Evolutionary conservation across 768 basidiomycete genomes (phyloP).

Genomic region (Strobilomyces echinocephalus): DNA sequence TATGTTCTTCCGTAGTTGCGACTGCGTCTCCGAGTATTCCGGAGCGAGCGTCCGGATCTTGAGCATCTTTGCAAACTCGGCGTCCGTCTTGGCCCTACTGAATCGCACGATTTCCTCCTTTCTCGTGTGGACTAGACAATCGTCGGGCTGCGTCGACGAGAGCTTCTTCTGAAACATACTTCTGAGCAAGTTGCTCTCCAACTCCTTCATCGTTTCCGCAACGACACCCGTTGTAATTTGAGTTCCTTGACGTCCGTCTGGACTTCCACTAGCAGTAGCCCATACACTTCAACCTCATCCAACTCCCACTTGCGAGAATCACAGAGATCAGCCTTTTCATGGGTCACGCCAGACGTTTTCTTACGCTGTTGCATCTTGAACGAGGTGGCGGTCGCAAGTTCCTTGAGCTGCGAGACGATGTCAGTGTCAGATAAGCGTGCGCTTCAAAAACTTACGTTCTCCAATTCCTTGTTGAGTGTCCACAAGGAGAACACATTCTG

Average conservation of each 20-base stretch:
- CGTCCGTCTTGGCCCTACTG: slow-evolving; percentile 70
- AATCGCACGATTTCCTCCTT: slow-evolving; percentile 81
- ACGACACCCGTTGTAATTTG: slow-evolving; percentile 38
- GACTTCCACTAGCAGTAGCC: slow-evolving; percentile 31
- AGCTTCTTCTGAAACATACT: slow-evolving; percentile 35
- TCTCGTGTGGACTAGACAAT: slow-evolving; percentile 62
- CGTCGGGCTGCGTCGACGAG: not conserved
- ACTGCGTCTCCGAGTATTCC: slow-evolving; percentile 81
- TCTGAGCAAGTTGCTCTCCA: slow-evolving; percentile 65
- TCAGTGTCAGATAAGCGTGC: not conserved
- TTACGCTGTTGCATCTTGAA: slow-evolving; percentile 34
- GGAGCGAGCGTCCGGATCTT: slow-evolving; percentile 78
- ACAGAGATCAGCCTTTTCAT: slow-evolving; percentile 42
- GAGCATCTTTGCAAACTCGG: slow-evolving; percentile 72
- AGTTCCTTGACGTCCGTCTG: slow-evolving; percentile 50
- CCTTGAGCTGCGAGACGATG: slow-evolving; percentile 36
- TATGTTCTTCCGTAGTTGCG: slow-evolving; percentile 64
- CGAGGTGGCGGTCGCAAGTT: slow-evolving; percentile 36
- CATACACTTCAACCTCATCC: slow-evolving; percentile 49
- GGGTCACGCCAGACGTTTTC: slow-evolving; percentile 36
- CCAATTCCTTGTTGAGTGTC: slow-evolving; percentile 44
- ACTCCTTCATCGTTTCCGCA: slow-evolving; percentile 44
- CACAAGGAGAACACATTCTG: slow-evolving; percentile 53
- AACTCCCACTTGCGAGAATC: slow-evolving; percentile 50
- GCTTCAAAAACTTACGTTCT: slow-evolving; percentile 43